Conservation (phyloP, 2,329 filamentous ascomycete species). For the Phialophora tarda region DNA sequence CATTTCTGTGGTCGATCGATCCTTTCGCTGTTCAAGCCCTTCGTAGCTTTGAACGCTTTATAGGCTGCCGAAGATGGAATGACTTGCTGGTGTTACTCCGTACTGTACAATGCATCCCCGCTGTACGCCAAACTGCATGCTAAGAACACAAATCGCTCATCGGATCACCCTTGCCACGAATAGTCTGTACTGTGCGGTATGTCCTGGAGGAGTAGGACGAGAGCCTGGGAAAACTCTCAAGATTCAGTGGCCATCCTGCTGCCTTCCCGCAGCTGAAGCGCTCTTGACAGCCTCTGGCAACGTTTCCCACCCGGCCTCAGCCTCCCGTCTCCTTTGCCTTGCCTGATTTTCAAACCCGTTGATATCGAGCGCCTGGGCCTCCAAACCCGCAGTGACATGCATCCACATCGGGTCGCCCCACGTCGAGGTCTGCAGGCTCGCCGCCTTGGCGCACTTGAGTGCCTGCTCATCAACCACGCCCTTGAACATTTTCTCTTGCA, state of each 20-base stretch:
- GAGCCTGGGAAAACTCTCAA: neutral
- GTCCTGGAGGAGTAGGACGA: neutral
- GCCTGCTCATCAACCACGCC: slow-evolving; percentile 81
- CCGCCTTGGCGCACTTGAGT: slow-evolving; percentile 75
- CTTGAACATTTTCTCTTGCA: slow-evolving; percentile 81
- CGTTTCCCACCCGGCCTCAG: slow-evolving; percentile 47
- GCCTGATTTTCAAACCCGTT: slow-evolving; percentile 68
- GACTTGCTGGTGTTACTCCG: no score
- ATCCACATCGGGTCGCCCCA: slow-evolving; percentile 77
- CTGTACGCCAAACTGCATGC: neutral
- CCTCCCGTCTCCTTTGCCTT: slow-evolving; percentile 52
- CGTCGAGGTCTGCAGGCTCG: slow-evolving; percentile 69
- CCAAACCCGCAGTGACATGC: slow-evolving; percentile 79
- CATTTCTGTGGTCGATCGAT: neutral
- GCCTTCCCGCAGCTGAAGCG: neutral
- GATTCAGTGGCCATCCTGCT: neutral
- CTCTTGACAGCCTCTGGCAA: slow-evolving; percentile 42
- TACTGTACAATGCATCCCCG: neutral
- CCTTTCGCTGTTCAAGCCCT: neutral
- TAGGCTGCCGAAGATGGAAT: neutral
- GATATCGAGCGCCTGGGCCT: slow-evolving; percentile 75
- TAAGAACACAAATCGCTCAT: neutral
- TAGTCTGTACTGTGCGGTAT: neutral
- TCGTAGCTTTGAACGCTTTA: neutral
- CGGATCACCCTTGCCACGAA: neutral